Conservation (phyloP, 257 asterid species). For the Solanum chmielewskii region DNA sequence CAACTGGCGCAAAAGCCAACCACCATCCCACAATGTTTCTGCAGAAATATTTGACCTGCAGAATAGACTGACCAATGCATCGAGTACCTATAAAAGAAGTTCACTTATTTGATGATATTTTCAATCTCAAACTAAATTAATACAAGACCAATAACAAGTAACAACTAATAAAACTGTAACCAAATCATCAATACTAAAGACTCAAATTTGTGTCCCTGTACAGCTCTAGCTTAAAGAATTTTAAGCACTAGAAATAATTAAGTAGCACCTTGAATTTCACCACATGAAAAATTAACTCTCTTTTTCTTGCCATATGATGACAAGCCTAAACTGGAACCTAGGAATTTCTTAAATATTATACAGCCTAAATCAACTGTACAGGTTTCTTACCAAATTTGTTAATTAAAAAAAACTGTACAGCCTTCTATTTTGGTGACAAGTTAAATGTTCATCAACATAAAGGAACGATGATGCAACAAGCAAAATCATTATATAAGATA, state of each 20-base stretch:
- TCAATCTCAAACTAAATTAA: neutral
- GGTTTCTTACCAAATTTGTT: neutral
- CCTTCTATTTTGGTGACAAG: neutral
- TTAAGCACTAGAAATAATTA: neutral
- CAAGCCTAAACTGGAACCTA: neutral
- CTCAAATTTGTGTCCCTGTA: neutral
- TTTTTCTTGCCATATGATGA: neutral
- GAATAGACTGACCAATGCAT: constrained; percentile 89
- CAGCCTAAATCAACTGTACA: neutral
- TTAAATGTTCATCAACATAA: neutral
- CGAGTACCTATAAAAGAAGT: constrained; percentile 63
- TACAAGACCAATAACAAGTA: neutral
- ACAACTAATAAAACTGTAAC: neutral
- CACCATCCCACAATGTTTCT: constrained; percentile 97
- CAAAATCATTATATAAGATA: neutral
- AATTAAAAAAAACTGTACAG: neutral
- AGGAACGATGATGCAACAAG: neutral
- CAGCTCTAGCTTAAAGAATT: neutral
- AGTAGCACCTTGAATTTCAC: neutral
- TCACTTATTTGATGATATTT: neutral
- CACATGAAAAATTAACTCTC: neutral
- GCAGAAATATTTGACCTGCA: constrained; percentile 86
- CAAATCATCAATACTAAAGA: neutral
- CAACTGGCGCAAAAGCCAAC: constrained; percentile 99
- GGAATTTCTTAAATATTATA: neutral